These are phyloP conservation scores for Grigorovia humatica DNA, from an alignment of 805 yeast species.

Conservation along the genomic window DNA sequence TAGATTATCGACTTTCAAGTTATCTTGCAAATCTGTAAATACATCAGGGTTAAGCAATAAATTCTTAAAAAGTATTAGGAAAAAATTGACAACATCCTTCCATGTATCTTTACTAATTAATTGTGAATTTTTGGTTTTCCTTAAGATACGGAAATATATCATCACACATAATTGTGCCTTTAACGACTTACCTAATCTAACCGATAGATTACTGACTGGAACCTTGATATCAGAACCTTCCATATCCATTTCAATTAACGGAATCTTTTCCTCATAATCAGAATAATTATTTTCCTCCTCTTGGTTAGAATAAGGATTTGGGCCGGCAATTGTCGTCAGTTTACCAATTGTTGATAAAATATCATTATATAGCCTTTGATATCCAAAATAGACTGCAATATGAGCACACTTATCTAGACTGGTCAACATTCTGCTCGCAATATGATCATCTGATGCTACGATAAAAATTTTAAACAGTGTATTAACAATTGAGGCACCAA, in stretches of 20 bases:
- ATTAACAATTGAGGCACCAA: constrained; percentile 55
- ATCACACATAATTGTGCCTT: constrained; percentile 86
- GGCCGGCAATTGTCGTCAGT: constrained; percentile 51
- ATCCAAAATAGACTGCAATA: constrained; percentile 56
- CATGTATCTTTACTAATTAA: constrained; percentile 37
- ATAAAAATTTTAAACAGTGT: constrained; percentile 72
- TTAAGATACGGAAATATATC: constrained; percentile 68
- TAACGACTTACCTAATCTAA: constrained; percentile 79
- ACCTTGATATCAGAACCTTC: constrained; percentile 47
- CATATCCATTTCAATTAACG: constrained; percentile 33
- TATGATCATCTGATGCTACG: constrained; percentile 83
- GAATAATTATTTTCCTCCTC: constrained; percentile 11
- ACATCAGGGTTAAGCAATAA: constrained; percentile 58
- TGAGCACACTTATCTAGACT: constrained; percentile 78
- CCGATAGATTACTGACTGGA: constrained; percentile 72
- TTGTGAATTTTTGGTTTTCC: constrained; percentile 43
- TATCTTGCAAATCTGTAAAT: constrained; percentile 55
- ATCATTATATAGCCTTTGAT: constrained; percentile 49
- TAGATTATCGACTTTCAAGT: constrained; percentile 41
- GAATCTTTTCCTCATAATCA: constrained; percentile 25
- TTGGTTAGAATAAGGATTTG: constrained; percentile 1
- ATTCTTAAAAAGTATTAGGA: constrained; percentile 59
- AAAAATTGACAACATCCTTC: constrained; percentile 47
- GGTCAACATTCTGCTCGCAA: constrained; percentile 77
- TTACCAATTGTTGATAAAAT: constrained; percentile 58